Evolutionary conservation across 225 moss, liverwort and hornwort genomes (phyloP).

Genomic region (Marchantia paleacea): DNA sequence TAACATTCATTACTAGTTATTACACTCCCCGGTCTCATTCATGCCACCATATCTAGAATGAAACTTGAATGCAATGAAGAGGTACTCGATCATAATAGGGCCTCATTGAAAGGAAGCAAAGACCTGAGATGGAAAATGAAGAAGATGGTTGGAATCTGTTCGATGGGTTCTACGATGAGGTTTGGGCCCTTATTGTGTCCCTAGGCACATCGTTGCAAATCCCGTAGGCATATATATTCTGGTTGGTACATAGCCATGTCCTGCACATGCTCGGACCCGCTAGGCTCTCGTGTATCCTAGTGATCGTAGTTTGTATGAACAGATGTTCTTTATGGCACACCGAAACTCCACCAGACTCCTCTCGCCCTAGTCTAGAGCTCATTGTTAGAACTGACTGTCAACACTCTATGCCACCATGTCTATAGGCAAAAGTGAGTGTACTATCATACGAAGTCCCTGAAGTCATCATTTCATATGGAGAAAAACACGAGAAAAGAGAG

Average conservation of each 20-base stretch:
- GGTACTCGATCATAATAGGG: no score
- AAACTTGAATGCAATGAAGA: no score
- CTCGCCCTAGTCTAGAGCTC: background rate
- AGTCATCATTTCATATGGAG: background rate
- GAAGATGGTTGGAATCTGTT: no score
- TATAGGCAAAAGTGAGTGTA: no score
- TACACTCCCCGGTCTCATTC: no score
- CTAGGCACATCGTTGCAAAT: background rate
- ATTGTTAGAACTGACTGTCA: background rate
- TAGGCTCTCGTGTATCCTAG: background rate
- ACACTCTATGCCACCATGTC: no score
- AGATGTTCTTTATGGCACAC: background rate
- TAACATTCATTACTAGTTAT: no score
- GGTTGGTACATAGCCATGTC: conserved; percentile 13
- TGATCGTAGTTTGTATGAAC: background rate
- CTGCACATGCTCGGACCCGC: background rate
- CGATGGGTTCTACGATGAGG: no score
- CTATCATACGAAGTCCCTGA: background rate
- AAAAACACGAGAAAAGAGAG: background rate
- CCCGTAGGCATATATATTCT: conserved; percentile 6
- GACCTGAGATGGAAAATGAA: no score
- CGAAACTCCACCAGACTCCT: background rate
- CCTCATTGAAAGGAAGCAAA: no score
- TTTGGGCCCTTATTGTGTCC: no score
- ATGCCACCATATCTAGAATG: no score